Base-by-base conservation (phyloP, 2,329 filamentous ascomycete genomes). In the Grosmannia huntii region DNA sequence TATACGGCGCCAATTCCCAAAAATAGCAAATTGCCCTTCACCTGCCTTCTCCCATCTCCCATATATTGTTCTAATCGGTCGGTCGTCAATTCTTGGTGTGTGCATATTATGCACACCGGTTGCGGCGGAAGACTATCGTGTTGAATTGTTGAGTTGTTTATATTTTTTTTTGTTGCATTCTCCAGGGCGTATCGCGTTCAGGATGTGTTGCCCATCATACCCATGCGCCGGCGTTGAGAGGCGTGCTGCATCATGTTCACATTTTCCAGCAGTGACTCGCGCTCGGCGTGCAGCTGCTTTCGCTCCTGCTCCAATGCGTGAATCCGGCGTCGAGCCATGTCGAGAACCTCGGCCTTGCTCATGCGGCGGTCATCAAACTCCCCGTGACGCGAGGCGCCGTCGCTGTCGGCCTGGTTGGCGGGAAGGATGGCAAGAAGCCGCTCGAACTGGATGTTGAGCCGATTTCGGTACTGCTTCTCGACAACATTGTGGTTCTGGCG, bases 401-500 rank as follows among this genome's bases (percentile, higher is more conserved):
- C 53, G 31, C 28, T 51, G 21, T 60, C 59, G 6, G 57, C 14
- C 46, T 61, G 61, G 44, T 61, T 60, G 14, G 60, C 59, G 2
- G 73, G 73, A 1, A 76, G 67, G 0, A 72, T 70, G 44, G 69
- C 67, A 1, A 76, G 67, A 14, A 76, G 70, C 50, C 68, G 67
- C 64, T 75, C 73, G 59, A 76, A 76, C 64, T 76, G 72, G 2
- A 68, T 66, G 60, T 76, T 76, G 38, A 76, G 71, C 27, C 74
- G 68, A 66, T 75, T 75, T 41, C 74, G 72, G 66, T 76, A 76
- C 63, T 76, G 73, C 64, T 76, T 75, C 66, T 76, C 74, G 10
- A 76, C 74, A 55, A 75, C 71, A 64, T 76, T 76, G 63, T 76
- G 74, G 51, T 69, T 70, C 61, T 62, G 59, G 38, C 62, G 62